Base-by-base conservation (phyloP, 1,284 basidiomycete genomes). In the Rhodotorula sp. region DNA sequence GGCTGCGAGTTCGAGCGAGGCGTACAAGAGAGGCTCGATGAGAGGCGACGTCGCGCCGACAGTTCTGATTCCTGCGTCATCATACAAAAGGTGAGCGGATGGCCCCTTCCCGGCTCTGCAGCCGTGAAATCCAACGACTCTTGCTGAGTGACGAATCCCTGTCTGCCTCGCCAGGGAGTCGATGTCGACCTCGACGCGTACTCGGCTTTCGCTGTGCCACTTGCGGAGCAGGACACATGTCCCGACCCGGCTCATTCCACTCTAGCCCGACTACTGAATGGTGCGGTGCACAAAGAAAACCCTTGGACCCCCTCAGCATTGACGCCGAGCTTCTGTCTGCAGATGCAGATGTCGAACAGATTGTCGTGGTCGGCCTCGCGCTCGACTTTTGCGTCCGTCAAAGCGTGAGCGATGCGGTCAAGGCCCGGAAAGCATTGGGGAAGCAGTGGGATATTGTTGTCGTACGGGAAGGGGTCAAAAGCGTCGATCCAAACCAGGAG, bases 311-410 rank as follows among this genome's bases (percentile, higher is more conserved):
- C 37, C 8, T 2, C 37, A 10, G 37, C 37, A 42, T 42, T 42
- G 12, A 42, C 37, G 10, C 37, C 37, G 10, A 42, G 12, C 37
- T 42, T 42, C 10, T 42, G 37, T 42, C 37, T 42, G 20, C 60
- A 68, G 60, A 63, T 26, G 26, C 66, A 24, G 22, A 56, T 5
- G 81, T 87, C 5, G 78, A 79, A 37, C 80, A 81, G 61, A 82
- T 88, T 15, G 84, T 86, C 49, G 81, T 88, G 7, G 83, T 82
- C 1, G 87, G 87, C 6, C 80, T 89, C 26, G 87, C 87, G 55
- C 85, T 85, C 24, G 87, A 88, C 77, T 88, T 85, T 75, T 89
- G 87, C 76, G 85, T 86, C 24, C 77, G 79, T 44, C 77, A 75
- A 20, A 83, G 82, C 6, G 84, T 84, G 85, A 66, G 81, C 83